Base-by-base conservation (phyloP, 2,329 filamentous ascomycete species). In the Orbilia blumenaviensis region DNA sequence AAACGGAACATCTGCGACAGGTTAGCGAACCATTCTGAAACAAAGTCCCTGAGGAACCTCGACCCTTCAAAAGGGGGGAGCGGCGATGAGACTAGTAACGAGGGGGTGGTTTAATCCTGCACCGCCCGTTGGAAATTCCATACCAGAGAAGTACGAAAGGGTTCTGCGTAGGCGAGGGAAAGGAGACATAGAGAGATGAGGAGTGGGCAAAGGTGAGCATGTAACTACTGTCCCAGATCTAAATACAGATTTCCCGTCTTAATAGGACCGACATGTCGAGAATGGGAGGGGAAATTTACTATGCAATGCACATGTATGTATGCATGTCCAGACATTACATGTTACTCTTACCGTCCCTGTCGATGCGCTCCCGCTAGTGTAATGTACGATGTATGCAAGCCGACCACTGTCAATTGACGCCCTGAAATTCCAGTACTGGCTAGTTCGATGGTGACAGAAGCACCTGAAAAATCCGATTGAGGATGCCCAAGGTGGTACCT, bases 11-110 rank as follows among this genome's bases (percentile, higher is more conserved):
- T 32, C 60, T 58, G 60, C 50, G 60, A 72, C 56, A 64, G 29
- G 41, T 69, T 69, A 68, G 64, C 72, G 64, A 76, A 69, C 44
- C 64, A 76, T 52, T 64, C 36, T 76, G 72, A 76, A 76, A 76
- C 72, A 18, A 18, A 32, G 42, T 34, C 52, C 52, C 52, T 56
- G 18, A 10, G 29, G 50, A 56, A 44, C 41, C 29, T 5, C 29
- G n/a, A n/a, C 9, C 50, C 50, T 54, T 36, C 44, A 32, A 61
- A 74, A 48, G 62, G 52, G 46, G 62, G 9, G 2, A 18, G n/a
- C n/a, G n/a, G n/a, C n/a, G n/a, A n/a, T n/a, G n/a, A n/a, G n/a
- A n/a, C n/a, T n/a, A n/a, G n/a, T 14, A 12, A 14, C 25, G 36
- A 21, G n/a, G 41, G n/a, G n/a, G 10, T 27, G 29, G 42, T 46